Evolutionary conservation across 352 stramenopile species (phyloP).

Genomic region (Globisporangium paroecandrum): DNA sequence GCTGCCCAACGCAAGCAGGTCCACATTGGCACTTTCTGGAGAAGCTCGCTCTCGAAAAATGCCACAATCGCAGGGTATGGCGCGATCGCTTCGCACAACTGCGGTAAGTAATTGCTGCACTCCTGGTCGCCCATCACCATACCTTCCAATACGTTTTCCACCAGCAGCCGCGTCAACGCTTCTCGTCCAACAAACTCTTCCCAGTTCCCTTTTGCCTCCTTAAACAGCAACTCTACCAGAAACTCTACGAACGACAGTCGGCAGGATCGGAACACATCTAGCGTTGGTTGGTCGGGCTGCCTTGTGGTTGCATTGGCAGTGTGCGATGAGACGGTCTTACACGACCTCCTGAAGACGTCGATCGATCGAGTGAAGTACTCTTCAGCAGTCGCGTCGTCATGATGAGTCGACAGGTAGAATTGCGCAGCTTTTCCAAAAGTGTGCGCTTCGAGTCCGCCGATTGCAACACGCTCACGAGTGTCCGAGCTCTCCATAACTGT

Average conservation of each 20-base stretch:
- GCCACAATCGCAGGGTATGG: conserved; percentile 44
- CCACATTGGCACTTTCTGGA: conserved; percentile 64
- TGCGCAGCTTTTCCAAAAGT: conserved; percentile 58
- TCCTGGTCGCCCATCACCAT: conserved; percentile 61
- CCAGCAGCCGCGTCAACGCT: conserved; percentile 37
- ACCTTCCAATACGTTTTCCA: conserved; percentile 60
- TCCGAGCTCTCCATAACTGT: conserved; percentile 54
- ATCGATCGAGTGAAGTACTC: conserved; percentile 58
- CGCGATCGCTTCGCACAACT: conserved; percentile 61
- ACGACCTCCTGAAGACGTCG: conserved; percentile 57
- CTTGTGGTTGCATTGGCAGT: neutral
- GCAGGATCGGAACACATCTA: conserved; percentile 34
- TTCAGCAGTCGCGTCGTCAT: conserved; percentile 39
- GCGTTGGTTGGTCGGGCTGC: conserved; percentile 4
- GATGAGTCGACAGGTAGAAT: conserved; percentile 51
- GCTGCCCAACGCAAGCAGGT: conserved; percentile 76
- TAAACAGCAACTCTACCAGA: conserved; percentile 60
- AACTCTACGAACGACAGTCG: conserved; percentile 70
- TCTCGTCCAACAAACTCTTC: conserved; percentile 37
- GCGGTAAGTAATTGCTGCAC: conserved; percentile 73
- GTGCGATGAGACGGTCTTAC: conserved; percentile 12
- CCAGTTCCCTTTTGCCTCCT: conserved; percentile 29
- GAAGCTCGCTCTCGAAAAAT: conserved; percentile 40
- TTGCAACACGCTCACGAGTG: conserved; percentile 40
- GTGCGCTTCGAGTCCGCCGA: conserved; percentile 61